These are phyloP conservation scores for Plenodomus tracheiphilus DNA, from an alignment of 2,329 filamentous ascomycete species.

Conservation along the genomic window DNA sequence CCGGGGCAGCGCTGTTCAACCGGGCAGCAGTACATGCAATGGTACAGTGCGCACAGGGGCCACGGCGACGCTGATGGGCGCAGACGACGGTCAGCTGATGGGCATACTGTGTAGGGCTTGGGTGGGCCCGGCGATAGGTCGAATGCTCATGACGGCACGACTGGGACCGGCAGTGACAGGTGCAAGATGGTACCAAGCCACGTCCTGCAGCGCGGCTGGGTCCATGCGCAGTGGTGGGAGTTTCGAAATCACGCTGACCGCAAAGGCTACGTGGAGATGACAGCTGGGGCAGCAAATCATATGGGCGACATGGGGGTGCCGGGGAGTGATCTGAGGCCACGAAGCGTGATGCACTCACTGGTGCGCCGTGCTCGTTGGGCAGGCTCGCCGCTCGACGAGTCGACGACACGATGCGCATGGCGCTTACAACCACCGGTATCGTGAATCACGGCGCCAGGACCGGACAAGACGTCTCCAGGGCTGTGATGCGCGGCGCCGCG, in stretches of 20 bases:
- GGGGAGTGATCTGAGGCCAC: conserved; percentile 16
- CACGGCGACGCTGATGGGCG: conserved; percentile 23
- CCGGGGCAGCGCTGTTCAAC: conserved; percentile 4
- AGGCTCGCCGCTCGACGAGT: no score
- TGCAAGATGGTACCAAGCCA: conserved; percentile 15
- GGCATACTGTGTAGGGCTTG: conserved; percentile 9
- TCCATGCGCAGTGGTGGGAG: conserved; percentile 22
- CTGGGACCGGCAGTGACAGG: conserved; percentile 18
- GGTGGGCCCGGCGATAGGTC: conserved; percentile 12
- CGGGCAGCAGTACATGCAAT: conserved; percentile 26
- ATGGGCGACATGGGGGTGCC: conserved; percentile 22
- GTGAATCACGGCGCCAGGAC: conserved; percentile 9
- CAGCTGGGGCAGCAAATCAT: conserved; percentile 38
- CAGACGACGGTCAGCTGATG: conserved; percentile 35
- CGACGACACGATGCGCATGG: conserved; percentile 74
- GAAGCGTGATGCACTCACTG: conserved; percentile 36
- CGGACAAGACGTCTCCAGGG: conserved; percentile 21
- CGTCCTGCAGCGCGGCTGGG: conserved; percentile 26
- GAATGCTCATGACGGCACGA: conserved; percentile 24
- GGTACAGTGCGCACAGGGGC: no score
- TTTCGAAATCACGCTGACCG: conserved; percentile 28
- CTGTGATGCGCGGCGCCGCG: conserved; percentile 19
- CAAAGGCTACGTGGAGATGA: conserved; percentile 22
- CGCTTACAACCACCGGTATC: conserved; percentile 25
- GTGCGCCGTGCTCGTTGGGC: conserved; percentile 22